These are phyloP conservation scores for Geosmithia morbida DNA, from an alignment of 2,329 filamentous ascomycete species.

Conservation along the genomic window DNA sequence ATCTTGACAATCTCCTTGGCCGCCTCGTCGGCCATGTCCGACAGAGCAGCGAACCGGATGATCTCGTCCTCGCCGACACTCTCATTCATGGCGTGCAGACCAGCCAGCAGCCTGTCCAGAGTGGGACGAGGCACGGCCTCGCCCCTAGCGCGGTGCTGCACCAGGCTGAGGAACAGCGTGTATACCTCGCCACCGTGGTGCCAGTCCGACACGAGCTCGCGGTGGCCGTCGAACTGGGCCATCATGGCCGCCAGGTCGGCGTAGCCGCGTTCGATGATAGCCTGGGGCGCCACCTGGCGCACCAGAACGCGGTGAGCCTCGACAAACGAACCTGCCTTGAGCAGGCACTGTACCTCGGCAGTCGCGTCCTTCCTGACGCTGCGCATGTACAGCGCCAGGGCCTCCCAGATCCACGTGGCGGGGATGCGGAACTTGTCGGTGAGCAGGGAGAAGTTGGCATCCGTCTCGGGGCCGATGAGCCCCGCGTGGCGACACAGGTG, in stretches of 20 bases:
- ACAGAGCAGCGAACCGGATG: constrained; percentile 51
- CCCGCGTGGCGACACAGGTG: constrained; percentile 60
- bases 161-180: constrained; percentile 39
- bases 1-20: constrained; percentile 47
- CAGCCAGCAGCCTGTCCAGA: constrained; percentile 41
- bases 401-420: constrained; percentile 68
- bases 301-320: constrained; percentile 79
- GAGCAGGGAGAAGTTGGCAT: constrained; percentile 42
- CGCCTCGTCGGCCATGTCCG: constrained; percentile 67
- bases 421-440: constrained; percentile 57
- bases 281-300: constrained; percentile 63
- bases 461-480: constrained; percentile 44
- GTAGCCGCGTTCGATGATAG: constrained; percentile 74
- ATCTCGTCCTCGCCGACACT: constrained; percentile 30
- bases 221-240: constrained; percentile 47
- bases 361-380: constrained; percentile 54
- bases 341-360: constrained; percentile 63
- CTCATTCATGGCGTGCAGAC: constrained; percentile 40
- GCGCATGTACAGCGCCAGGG: constrained; percentile 71
- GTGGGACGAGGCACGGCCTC: constrained; percentile 26
- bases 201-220: constrained; percentile 57
- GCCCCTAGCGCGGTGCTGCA: constrained; percentile 26
- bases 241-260: constrained; percentile 54
- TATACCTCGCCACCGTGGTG: constrained; percentile 69
- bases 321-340: constrained; percentile 59